A percentile compares a stretch with the other conserved stretches of the same genome.
Conservation (phyloP, 768 basidiomycete genomes). For the Phallus indusiatus region DNA sequence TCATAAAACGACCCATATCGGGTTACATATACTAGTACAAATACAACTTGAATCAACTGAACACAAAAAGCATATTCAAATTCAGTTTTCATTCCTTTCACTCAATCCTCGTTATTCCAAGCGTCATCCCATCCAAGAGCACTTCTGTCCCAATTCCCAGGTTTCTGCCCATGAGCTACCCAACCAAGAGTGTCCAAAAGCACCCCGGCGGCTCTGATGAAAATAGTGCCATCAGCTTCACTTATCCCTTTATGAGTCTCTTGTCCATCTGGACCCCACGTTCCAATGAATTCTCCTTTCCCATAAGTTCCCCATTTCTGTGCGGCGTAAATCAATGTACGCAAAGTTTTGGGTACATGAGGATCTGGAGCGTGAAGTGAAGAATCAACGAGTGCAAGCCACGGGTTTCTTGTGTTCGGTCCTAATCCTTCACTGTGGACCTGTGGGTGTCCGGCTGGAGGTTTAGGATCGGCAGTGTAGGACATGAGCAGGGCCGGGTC, state of each 20-base stretch:
- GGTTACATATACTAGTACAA: no score
- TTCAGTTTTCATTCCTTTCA: no score
- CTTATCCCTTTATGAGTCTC: constrained; percentile 39
- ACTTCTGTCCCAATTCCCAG: constrained; percentile 45
- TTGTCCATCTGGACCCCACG: constrained; percentile 27
- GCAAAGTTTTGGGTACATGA: constrained; percentile 41
- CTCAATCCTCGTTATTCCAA: constrained; percentile 33
- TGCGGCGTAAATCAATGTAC: constrained; percentile 39
- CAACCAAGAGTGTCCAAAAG: constrained; percentile 48
- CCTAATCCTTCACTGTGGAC: constrained; percentile 11
- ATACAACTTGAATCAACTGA: no score
- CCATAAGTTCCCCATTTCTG: constrained; percentile 35
- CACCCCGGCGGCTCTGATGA: constrained; percentile 47
- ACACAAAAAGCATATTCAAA: no score
- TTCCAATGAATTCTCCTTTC: constrained; percentile 33
- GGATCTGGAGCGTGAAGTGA: constrained; percentile 42
- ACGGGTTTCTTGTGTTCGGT: constrained; percentile 35
- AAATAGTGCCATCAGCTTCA: constrained; percentile 45
- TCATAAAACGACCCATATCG: background rate
- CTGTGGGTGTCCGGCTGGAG: constrained; percentile 22
- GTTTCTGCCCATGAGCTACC: constrained; percentile 41
- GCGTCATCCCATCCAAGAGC: constrained; percentile 54
- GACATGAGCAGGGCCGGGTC: constrained; percentile 37
- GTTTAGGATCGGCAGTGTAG: constrained; percentile 31
- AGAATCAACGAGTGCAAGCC: constrained; percentile 39